Conservation (phyloP, 306 rosid species). For the Medicago lupulina region DNA sequence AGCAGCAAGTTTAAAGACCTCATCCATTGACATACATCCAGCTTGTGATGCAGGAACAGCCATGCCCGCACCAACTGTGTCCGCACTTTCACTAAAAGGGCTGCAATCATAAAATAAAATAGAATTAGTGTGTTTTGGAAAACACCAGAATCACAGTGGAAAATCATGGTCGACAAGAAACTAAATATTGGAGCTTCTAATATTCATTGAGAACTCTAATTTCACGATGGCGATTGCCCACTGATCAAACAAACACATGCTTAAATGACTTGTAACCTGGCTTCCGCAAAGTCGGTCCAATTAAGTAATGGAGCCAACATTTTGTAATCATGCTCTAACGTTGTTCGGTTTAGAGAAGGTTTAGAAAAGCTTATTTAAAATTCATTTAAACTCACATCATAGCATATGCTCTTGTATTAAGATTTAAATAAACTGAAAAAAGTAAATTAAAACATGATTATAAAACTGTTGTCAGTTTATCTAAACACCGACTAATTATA, state of each 20-base stretch:
- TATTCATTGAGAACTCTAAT: neutral
- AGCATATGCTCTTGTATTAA: neutral
- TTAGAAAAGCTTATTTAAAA: neutral
- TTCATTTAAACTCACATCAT: neutral
- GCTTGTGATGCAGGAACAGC: constrained; percentile 75
- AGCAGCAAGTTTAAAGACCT: constrained; percentile 70
- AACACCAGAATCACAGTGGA: neutral
- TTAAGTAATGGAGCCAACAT: neutral
- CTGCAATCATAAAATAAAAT: constrained; percentile 54
- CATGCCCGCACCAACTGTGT: constrained; percentile 68
- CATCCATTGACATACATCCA: constrained; percentile 76
- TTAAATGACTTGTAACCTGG: neutral
- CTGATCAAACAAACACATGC: neutral
- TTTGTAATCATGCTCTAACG: too few relatives aligned
- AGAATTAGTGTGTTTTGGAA: neutral
- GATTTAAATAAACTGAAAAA: neutral
- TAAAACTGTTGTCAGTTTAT: neutral
- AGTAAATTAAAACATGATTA: neutral
- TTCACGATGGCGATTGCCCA: neutral
- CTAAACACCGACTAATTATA: neutral
- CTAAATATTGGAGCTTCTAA: neutral
- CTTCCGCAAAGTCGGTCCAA: neutral
- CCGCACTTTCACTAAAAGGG: constrained; percentile 85
- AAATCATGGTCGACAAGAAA: neutral
- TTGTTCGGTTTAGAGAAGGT: neutral